Conservation (phyloP, 1,284 basidiomycete species). For the Meripilus lineatus region DNA sequence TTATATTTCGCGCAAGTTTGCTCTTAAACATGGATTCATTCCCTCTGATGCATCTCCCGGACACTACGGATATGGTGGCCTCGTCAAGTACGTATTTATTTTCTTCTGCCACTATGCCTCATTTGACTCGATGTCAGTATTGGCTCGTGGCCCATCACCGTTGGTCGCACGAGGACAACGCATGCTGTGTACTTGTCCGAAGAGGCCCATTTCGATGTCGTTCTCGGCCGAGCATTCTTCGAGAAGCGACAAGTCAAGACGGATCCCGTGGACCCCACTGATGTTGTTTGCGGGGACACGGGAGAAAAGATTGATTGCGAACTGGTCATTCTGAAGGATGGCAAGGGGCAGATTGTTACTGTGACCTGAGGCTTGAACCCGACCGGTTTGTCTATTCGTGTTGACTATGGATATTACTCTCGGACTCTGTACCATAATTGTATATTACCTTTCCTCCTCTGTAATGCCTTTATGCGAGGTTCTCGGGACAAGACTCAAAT, state of each 20-base stretch:
- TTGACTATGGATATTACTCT: not conserved
- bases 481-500: too few relatives aligned
- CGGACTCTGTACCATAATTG: too few relatives aligned
- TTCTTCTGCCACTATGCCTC: too few relatives aligned
- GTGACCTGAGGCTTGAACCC: conserved; percentile 74
- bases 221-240: conserved; percentile 91
- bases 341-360: conserved; percentile 82
- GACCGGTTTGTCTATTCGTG: too few relatives aligned
- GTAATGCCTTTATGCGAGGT: too few relatives aligned
- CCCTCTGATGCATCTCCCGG: conserved; percentile 80
- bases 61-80: conserved; percentile 81
- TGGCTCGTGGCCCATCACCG: conserved; percentile 75
- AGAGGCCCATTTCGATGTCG: conserved; percentile 95
- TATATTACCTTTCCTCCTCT: too few relatives aligned
- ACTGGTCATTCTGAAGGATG: conserved; percentile 84
- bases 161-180: conserved; percentile 38
- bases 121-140: too few relatives aligned
- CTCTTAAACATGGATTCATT: conserved; percentile 85
- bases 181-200: conserved; percentile 80
- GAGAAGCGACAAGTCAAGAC: conserved; percentile 86
- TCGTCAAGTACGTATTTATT: conserved; percentile 59
- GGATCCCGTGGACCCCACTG: conserved; percentile 82
- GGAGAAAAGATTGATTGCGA: conserved; percentile 94
- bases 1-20: conserved; percentile 94
- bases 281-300: conserved; percentile 90